Evolutionary conservation across 1,284 basidiomycete species (phyloP).

Genomic region (Cutaneotrichosporon dermatis): DNA sequence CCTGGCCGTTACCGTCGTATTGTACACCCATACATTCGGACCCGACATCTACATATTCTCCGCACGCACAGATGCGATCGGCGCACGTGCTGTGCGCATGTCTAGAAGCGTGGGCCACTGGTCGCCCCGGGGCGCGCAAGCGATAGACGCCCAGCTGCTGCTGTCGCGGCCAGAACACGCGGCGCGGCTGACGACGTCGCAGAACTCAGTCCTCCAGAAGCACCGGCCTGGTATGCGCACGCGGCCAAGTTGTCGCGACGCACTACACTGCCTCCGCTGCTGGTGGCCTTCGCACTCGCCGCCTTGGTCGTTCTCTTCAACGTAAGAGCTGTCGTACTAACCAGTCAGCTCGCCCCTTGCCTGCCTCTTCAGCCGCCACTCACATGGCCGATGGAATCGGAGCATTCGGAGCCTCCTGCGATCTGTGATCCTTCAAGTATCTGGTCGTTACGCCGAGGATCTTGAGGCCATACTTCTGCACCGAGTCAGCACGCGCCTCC

Average conservation of each 20-base stretch:
- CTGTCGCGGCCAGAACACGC: neutral
- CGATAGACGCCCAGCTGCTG: neutral
- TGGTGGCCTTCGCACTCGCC: no score
- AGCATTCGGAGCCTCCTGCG: slow-evolving; percentile 1
- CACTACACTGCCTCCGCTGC: no score
- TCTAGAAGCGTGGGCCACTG: slow-evolving; percentile 1
- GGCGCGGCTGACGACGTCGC: no score
- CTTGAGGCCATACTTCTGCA: slow-evolving; percentile 17
- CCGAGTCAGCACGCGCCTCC: neutral
- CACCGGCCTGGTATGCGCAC: neutral
- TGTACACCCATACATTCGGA: no score
- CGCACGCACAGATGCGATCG: neutral
- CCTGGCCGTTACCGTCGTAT: no score
- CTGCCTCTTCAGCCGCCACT: neutral
- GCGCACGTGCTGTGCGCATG: neutral
- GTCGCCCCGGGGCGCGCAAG: neutral
- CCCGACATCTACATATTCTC: neutral
- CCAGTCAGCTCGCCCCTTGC: no score
- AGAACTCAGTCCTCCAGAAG: no score
- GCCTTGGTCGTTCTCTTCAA: no score
- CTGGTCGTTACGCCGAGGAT: slow-evolving; percentile 22
- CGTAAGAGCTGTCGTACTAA: no score
- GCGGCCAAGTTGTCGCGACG: neutral
- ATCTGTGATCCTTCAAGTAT: slow-evolving; percentile 1
- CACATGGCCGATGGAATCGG: neutral